A percentile compares a stretch with the other conserved stretches of the same genome.
phyloP scores from a whole-genome alignment of 2,329 filamentous ascomycete genomes.

The Apiospora rasikravindrae region DNA sequence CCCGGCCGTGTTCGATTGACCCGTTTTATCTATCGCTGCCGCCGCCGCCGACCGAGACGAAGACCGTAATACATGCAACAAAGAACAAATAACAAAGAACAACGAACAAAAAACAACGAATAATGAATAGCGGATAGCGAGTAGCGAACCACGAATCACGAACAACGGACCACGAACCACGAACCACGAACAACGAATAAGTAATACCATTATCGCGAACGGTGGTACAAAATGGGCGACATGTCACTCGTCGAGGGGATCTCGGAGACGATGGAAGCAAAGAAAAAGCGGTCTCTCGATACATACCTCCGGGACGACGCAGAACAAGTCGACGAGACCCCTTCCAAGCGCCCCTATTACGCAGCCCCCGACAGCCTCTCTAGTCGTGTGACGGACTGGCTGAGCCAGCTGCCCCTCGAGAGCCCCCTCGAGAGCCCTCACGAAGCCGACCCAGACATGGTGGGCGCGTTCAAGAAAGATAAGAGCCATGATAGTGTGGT shows the following conservation, averaged over 20 bases:
- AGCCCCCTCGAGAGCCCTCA: too few relatives aligned
- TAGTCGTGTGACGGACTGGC: not conserved
- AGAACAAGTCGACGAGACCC: not conserved
- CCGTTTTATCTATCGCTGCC: not conserved
- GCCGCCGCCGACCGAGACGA: not conserved
- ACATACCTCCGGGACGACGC: not conserved
- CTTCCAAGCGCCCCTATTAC: not conserved
- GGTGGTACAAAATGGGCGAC: not conserved
- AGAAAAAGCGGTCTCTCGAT: not conserved
- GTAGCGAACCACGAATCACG: too few relatives aligned
- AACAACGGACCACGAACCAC: too few relatives aligned
- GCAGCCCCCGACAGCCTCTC: not conserved
- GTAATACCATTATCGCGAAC: not conserved
- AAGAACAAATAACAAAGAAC: too few relatives aligned
- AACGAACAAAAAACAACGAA: too few relatives aligned
- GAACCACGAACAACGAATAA: not conserved
- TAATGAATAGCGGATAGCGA: too few relatives aligned
- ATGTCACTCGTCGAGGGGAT: not conserved
- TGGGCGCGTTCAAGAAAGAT: not conserved
- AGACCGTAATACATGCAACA: too few relatives aligned
- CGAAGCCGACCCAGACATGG: not conserved
- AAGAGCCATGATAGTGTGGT: too few relatives aligned
- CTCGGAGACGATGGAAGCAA: not conserved
- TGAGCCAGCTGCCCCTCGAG: not conserved
- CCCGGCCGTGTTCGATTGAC: not conserved